Percentiles rank a stretch among this genome's conserved stretches.
Evolutionary conservation across 495 filamentous ascomycete species (phyloP).

Genomic region (Tuber magnatum): DNA sequence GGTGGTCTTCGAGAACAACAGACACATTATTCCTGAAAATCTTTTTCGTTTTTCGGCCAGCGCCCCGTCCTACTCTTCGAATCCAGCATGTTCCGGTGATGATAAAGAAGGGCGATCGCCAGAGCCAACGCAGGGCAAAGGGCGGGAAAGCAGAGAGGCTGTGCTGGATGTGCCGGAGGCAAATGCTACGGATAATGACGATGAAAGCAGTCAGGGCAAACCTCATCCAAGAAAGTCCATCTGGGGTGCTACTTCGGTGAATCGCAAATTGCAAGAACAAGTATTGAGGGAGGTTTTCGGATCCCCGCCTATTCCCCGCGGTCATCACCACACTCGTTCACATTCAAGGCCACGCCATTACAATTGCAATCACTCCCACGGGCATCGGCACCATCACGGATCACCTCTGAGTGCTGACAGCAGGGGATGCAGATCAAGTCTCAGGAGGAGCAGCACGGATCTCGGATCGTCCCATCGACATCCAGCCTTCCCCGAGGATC

Average conservation of each 20-base stretch:
- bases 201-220: slow-evolving; percentile 11
- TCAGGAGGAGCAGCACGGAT: slow-evolving; percentile 34
- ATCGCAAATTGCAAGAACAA: slow-evolving; percentile 77
- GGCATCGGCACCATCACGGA: slow-evolving; percentile 43
- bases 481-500: slow-evolving; percentile 24
- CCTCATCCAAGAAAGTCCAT: slow-evolving; percentile 23
- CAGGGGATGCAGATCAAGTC: slow-evolving; percentile 12
- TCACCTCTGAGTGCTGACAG: slow-evolving; percentile 5
- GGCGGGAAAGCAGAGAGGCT: slow-evolving; percentile 10
- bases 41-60: slow-evolving; percentile 52
- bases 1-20: slow-evolving; percentile 90
- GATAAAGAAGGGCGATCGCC: not conserved
- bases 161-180: not conserved
- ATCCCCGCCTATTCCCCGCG: slow-evolving; percentile 67
- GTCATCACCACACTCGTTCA: slow-evolving; percentile 50
- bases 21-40: slow-evolving; percentile 86
- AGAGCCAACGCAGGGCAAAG: not conserved
- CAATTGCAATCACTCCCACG: slow-evolving; percentile 51
- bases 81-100: slow-evolving; percentile 19
- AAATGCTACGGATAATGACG: slow-evolving; percentile 1
- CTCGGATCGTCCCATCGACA: slow-evolving; percentile 20
- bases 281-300: slow-evolving; percentile 92
- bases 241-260: slow-evolving; percentile 86
- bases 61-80: slow-evolving; percentile 34
- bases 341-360: slow-evolving; percentile 57